Conservation (phyloP, 495 filamentous ascomycete genomes). For the Neurospora discreta region DNA sequence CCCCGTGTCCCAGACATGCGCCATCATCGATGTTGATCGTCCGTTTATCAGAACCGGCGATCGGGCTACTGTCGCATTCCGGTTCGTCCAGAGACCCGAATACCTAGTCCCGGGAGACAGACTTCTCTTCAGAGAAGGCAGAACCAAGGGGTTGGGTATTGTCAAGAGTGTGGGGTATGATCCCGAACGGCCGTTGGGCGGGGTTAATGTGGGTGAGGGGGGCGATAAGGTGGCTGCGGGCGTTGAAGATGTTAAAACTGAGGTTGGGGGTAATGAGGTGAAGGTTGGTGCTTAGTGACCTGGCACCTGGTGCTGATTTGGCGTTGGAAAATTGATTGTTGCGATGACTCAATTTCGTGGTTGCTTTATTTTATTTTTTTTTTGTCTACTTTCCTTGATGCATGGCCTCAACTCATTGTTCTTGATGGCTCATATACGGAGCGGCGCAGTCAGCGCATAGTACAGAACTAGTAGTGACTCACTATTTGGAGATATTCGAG, state of each 20-base stretch:
- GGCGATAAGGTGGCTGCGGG: constrained; percentile 15
- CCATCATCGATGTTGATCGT: constrained; percentile 97
- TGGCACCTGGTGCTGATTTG: background rate
- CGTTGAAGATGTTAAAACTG: constrained; percentile 1
- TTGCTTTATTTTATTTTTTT: too few relatives aligned
- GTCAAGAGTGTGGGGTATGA: constrained; percentile 91
- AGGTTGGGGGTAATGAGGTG: background rate
- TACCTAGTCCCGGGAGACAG: constrained; percentile 82
- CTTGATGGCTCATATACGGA: background rate
- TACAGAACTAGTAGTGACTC: background rate
- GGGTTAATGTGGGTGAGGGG: background rate
- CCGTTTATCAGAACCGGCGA: constrained; percentile 91
- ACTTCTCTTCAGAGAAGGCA: constrained; percentile 85
- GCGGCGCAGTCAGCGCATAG: background rate
- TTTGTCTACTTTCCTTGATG: background rate
- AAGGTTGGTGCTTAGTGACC: background rate
- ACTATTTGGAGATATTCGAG: background rate
- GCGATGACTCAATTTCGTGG: too few relatives aligned
- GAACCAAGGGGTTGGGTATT: constrained; percentile 92
- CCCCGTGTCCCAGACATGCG: constrained; percentile 87
- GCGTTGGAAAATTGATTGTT: too few relatives aligned
- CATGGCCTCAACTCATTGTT: background rate
- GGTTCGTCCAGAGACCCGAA: constrained; percentile 92
- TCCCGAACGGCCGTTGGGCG: constrained; percentile 30
- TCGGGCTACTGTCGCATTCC: constrained; percentile 81